Conservation (phyloP, 2,329 filamentous ascomycete genomes). For the Gnomoniopsis smithogilvyi region DNA sequence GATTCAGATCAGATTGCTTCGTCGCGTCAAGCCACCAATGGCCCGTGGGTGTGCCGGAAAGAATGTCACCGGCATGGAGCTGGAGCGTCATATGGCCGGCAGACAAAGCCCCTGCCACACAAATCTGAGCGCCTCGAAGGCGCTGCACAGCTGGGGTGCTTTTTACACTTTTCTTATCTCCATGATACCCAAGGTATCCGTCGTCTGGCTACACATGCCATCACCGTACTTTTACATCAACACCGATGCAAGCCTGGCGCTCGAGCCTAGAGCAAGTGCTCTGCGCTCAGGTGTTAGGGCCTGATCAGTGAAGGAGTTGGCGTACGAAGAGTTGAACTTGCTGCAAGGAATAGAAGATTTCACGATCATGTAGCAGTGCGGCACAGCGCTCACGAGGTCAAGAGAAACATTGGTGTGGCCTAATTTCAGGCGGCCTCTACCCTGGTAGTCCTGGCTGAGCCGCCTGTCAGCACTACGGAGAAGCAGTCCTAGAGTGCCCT, state of each 20-base stretch:
- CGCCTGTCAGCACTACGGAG: neutral
- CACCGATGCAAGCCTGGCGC: neutral
- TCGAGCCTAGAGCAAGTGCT: neutral
- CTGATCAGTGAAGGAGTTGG: neutral
- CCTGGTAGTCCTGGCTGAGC: neutral
- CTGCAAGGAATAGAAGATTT: neutral
- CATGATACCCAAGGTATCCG: too few species aligned
- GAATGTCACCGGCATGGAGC: neutral
- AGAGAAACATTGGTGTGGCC: neutral
- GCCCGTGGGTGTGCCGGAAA: too few species aligned
- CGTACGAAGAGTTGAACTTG: neutral
- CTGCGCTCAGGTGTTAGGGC: neutral
- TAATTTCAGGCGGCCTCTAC: neutral
- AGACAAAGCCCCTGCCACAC: neutral
- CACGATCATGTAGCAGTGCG: neutral
- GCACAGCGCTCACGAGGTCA: neutral
- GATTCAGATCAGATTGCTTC: neutral
- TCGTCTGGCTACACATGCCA: too few species aligned
- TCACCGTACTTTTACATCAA: too few species aligned
- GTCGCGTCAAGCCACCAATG: neutral
- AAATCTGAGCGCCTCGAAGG: neutral
- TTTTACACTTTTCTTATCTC: neutral
- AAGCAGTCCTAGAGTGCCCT: neutral
- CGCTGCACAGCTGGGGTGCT: neutral
- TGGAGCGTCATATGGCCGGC: neutral